phyloP scores from a whole-genome alignment of 2,329 filamentous ascomycete genomes.

The Beauveria varroae region DNA sequence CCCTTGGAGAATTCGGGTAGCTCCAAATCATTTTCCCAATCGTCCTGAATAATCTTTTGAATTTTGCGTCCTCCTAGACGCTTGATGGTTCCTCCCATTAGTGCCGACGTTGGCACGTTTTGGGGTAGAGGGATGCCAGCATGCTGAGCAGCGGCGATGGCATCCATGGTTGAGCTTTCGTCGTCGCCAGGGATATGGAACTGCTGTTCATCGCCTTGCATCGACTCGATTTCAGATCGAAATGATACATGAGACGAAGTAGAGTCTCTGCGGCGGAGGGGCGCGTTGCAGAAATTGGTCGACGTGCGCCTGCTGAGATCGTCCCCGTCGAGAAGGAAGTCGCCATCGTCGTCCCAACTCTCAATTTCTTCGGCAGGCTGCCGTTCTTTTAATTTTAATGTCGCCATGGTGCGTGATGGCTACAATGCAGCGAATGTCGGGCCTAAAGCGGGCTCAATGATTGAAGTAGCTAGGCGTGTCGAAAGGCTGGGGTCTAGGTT shows the following conservation, averaged over 20 bases:
- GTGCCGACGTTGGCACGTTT: constrained; percentile 79
- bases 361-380: constrained; percentile 56
- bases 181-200: constrained; percentile 79
- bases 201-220: constrained; percentile 76
- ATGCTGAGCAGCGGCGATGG: constrained; percentile 78
- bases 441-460: constrained; percentile 1
- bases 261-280: constrained; percentile 58
- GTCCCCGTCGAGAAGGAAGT: constrained; percentile 63
- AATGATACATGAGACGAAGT: constrained; percentile 76
- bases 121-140: constrained; percentile 87
- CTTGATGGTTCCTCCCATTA: constrained; percentile 90
- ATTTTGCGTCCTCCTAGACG: constrained; percentile 70
- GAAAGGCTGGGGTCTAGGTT: constrained; percentile 3
- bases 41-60: constrained; percentile 66
- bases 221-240: constrained; percentile 72
- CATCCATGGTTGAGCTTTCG: constrained; percentile 73
- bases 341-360: constrained; percentile 67
- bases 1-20: constrained; percentile 51
- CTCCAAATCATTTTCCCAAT: constrained; percentile 75
- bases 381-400: constrained; percentile 45
- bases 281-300: constrained; percentile 34
- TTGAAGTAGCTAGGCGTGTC: constrained; percentile 7
- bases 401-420: constrained; percentile 38
- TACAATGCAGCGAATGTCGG: constrained; percentile 2
- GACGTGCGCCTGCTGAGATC: constrained; percentile 53